Base-by-base conservation (phyloP, 2,329 filamentous ascomycete species). In the Plenodomus tracheiphilus region DNA sequence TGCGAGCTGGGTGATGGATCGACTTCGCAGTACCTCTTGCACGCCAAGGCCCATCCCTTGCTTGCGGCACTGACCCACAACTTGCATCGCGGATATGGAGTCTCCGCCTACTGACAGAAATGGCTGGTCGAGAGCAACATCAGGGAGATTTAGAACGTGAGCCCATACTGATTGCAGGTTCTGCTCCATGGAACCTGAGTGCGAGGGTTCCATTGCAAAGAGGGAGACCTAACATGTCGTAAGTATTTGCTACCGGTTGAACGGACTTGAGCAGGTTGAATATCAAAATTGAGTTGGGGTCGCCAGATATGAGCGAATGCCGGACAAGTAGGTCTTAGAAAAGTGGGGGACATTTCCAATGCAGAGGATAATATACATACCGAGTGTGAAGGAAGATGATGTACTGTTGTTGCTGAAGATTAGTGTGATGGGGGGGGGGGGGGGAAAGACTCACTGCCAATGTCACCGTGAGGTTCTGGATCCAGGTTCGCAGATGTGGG, bases 61-160 rank as follows among this genome's bases (percentile, higher is more conserved):
- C 56, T 77, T 77, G 40, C 76, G 77, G 51, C 75, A 79, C 30
- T 76, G 68, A 2, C 74, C 74, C 48, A 77, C 72, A 34, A 77
- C 77, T 40, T 77, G 77, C 74, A 80, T 79, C 0, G 78, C 77
- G 35, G 77, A 77, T 46, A 79, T 79, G 0, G 76, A 79, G 47
- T 80, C 77, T 43, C 77, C 77, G 28, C 77, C 77, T 2, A 79
- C 55, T 10, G 69, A 74, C 3, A 79, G 54, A 51, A 79, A 80
- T 1, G 68, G 52, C 10, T 63, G 59, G 34, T 68, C 61, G 13
- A 68, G 50, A 6, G 60, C 32, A 30, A 70, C 58, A 49, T 65
- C 58, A 1, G 62, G 54, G 17, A 69, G 44, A 41, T 69, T 69
- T 25, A 70, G 41, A 11, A 69, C 66, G 43, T 64, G 63, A 18